Base-by-base conservation (phyloP, 164 flowering plant species). In the Magnolia changhungtana region DNA sequence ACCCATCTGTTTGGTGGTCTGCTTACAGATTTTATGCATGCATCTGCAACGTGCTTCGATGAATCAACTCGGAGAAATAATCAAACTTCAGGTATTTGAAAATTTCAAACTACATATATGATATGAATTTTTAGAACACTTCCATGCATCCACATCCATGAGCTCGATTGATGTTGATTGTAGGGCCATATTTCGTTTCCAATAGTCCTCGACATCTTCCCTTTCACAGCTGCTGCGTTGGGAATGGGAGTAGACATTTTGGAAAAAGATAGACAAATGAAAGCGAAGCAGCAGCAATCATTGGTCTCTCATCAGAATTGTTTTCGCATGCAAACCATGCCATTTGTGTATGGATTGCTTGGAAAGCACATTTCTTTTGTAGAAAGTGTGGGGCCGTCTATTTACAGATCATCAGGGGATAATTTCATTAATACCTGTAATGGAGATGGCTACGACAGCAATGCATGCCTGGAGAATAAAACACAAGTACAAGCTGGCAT, bases 131-230 rank as follows among this genome's bases (percentile, higher is more conserved):
- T 64, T 11, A 49, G 52, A 73, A 63, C 20, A 5, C 23, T 73
- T 31, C 4, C 19, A 10, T 49, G 69, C 29, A 74, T 64, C 58
- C 14, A 14, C 24, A 64, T 64, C 37, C 50, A 20, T 74, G 63
- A 63, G 49, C 27, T 11, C n/a, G 9, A 21, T n/a, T 51, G n/a
- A 20, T 67, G n/a, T 75, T 75, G 66, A 37, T 52, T 75, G 66
- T 68, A 95, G 99, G 98, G 97, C 67, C 94, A 91, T 80, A 83
- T 96, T 73, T 79, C 88, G 4, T 96, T 93, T 78, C 97, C 98
- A 18, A 78, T 86, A 77, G 72, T 83, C 78, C 74, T 93, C 86
- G 85, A 91, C 77, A 77, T 94, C 64, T 86, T 75, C 18, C 88
- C 92, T 19, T 92, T 88, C 84, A 82, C 85, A 73, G 83, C 82